Conservation (phyloP, 1,284 basidiomycete species). For the Cryptococcus deneoformans region DNA sequence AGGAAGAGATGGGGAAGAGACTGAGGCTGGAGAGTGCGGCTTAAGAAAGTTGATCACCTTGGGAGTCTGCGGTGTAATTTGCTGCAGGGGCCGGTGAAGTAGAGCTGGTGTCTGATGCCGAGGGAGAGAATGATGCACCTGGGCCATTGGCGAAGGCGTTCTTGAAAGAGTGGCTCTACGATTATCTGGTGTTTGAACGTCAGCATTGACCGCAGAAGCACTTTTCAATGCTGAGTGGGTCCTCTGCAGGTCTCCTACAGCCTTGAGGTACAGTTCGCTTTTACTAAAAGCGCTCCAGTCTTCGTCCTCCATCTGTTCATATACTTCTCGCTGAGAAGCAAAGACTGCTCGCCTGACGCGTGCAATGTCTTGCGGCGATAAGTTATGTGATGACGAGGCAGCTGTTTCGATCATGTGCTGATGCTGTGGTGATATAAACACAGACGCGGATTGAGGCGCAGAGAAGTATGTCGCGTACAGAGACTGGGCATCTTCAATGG, state of each 20-base stretch:
- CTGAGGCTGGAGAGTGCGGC: not conserved
- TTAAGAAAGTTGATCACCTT: too few species aligned
- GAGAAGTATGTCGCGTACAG: slow-evolving; percentile 80
- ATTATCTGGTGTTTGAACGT: not conserved
- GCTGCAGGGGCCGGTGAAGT: not conserved
- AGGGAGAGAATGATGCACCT: not conserved
- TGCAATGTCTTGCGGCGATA: slow-evolving; percentile 13
- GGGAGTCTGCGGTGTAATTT: not conserved
- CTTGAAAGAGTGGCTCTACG: not conserved
- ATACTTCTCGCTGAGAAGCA: slow-evolving; percentile 77
- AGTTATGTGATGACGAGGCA: slow-evolving; percentile 3
- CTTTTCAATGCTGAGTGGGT: not conserved
- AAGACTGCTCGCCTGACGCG: slow-evolving; percentile 57
- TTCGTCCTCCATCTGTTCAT: slow-evolving; percentile 83
- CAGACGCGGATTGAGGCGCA: slow-evolving; percentile 20
- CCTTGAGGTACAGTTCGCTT: slow-evolving; percentile 87
- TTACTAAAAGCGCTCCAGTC: slow-evolving; percentile 85
- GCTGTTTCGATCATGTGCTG: slow-evolving; percentile 20
- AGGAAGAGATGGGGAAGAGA: not conserved
- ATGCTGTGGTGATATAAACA: slow-evolving; percentile 21
- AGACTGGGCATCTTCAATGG: slow-evolving; percentile 74
- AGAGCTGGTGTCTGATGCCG: not conserved
- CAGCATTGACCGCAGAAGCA: not conserved
- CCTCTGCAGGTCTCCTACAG: slow-evolving; percentile 66
- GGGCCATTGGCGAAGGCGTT: not conserved